These are phyloP conservation scores for Saccharomycopsis sp. DNA, from an alignment of 805 yeast species.

Conservation along the genomic window DNA sequence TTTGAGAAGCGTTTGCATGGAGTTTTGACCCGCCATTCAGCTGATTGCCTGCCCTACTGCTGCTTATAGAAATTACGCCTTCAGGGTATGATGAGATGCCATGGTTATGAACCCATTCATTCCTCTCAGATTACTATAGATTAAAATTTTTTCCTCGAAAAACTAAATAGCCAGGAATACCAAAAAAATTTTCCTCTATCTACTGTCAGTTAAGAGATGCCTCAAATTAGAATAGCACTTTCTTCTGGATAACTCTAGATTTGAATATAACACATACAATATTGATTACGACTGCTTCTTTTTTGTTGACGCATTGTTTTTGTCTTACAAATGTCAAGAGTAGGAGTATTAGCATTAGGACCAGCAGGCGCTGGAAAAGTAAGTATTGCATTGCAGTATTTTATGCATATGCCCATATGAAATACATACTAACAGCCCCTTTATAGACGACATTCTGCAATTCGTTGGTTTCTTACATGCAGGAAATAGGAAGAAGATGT, in stretches of 20 bases:
- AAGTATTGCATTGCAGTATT: constrained; percentile 7
- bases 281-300: no score
- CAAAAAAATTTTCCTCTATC: background rate
- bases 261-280: no score
- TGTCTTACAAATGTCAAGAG: constrained; percentile 74
- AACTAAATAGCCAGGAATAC: background rate
- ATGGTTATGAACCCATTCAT: background rate
- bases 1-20: background rate
- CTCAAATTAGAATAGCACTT: no score
- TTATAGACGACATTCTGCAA: constrained; percentile 77
- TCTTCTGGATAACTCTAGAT: no score
- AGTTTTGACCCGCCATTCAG: no score
- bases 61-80: no score
- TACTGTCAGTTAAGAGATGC: background rate
- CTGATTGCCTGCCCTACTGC: no score
- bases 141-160: background rate
- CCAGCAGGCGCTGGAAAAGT: constrained; percentile 96
- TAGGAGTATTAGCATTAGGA: constrained; percentile 88
- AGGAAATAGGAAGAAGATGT: constrained; percentile 84
- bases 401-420: background rate
- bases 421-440: background rate
- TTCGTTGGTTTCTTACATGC: constrained; percentile 80
- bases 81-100: background rate
- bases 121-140: background rate
- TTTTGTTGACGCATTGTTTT: no score